These are phyloP conservation scores for Sporisorium exsertum DNA, from an alignment of 1,284 basidiomycete genomes.

Conservation along the genomic window DNA sequence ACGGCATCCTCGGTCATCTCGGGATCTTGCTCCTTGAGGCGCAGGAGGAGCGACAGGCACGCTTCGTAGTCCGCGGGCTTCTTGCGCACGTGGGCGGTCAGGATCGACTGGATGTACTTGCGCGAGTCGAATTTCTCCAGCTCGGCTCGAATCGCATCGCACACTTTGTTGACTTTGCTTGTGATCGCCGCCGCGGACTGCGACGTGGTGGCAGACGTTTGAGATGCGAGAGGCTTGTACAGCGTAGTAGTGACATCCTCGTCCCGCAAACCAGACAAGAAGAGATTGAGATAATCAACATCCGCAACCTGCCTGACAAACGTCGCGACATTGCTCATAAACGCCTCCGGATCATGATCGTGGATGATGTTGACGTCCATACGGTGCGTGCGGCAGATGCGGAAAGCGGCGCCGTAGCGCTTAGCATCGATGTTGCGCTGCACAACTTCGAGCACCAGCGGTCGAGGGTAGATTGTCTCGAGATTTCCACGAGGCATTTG, in stretches of 20 bases:
- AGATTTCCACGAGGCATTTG: constrained; percentile 99
- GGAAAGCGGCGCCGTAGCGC: constrained; percentile 84
- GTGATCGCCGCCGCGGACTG: constrained; percentile 65
- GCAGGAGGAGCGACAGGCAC: constrained; percentile 81
- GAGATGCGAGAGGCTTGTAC: constrained; percentile 62
- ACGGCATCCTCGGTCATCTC: constrained; percentile 91
- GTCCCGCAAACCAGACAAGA: constrained; percentile 79
- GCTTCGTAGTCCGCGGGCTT: constrained; percentile 90
- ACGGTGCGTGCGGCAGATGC: constrained; percentile 90
- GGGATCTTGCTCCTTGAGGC: constrained; percentile 79
- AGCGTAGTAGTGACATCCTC: constrained; percentile 70
- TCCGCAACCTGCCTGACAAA: constrained; percentile 89
- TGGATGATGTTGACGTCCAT: constrained; percentile 90
- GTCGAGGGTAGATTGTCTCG: constrained; percentile 92
- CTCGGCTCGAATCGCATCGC: constrained; percentile 81
- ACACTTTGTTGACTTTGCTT: constrained; percentile 77
- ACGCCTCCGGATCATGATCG: constrained; percentile 79
- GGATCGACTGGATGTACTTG: constrained; percentile 87
- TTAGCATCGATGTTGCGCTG: constrained; percentile 54
- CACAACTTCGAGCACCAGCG: constrained; percentile 80
- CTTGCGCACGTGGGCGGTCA: constrained; percentile 93
- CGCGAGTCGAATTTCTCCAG: constrained; percentile 79
- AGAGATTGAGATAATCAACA: constrained; percentile 92
- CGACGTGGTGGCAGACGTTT: constrained; percentile 1
- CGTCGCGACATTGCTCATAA: constrained; percentile 72